These are phyloP conservation scores for Rhodamnia argentea DNA, from an alignment of 345 rosid species.

Conservation along the genomic window DNA sequence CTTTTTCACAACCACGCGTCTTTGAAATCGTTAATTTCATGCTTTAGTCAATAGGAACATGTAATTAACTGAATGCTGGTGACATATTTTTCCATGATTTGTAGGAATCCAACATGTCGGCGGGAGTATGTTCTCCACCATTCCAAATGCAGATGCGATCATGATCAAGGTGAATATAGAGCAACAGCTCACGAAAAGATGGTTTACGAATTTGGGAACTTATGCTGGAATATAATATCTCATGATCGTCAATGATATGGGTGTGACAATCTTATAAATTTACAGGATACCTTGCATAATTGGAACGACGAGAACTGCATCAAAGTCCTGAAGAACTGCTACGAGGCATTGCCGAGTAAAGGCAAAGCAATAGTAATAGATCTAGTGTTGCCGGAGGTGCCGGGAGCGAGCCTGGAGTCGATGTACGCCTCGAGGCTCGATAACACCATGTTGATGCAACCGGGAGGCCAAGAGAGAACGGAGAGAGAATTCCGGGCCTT, in stretches of 20 bases:
- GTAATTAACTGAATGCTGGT: neutral
- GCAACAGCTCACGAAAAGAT: neutral
- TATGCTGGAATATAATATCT: neutral
- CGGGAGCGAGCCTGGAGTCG: constrained; percentile 1
- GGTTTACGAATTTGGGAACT: neutral
- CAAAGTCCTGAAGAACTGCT: constrained; percentile 12
- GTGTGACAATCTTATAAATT: neutral
- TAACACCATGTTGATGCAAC: neutral
- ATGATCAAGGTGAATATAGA: constrained; percentile 7
- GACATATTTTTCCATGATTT: neutral
- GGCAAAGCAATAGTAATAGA: constrained; percentile 4
- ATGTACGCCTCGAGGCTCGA: neutral
- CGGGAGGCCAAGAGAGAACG: constrained; percentile 11
- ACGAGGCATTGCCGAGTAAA: neutral
- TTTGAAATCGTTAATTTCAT: neutral
- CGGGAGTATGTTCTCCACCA: constrained; percentile 11
- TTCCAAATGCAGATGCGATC: constrained; percentile 11
- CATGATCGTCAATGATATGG: neutral
- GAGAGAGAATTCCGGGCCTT: constrained; percentile 1
- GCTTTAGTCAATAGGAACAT: neutral
- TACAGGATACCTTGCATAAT: constrained; percentile 5
- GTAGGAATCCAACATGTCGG: constrained; percentile 18
- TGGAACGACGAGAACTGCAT: constrained; percentile 7
- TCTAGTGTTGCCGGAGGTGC: neutral
- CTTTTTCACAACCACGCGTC: neutral